Evolutionary conservation across 345 rosid species (phyloP).

Genomic region (Diplotaxis tenuifolia): DNA sequence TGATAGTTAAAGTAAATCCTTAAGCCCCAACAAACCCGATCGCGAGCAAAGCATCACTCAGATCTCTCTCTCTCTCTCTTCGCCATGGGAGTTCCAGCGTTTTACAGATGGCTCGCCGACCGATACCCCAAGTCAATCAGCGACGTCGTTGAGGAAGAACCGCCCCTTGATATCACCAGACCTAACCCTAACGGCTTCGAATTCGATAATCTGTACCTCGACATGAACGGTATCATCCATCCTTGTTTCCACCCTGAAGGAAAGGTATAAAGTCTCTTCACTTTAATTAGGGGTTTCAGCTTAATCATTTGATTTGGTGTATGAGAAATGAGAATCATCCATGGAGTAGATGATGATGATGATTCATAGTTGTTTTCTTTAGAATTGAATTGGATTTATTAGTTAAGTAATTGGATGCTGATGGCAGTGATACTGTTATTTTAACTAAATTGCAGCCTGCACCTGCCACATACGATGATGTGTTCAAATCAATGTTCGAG

Average conservation of each 20-base stretch:
- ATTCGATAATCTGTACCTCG: conserved; percentile 86
- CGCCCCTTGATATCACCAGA: conserved; percentile 53
- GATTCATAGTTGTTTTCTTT: neutral
- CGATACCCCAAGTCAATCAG: conserved; percentile 76
- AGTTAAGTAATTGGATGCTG: neutral
- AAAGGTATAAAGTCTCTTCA: conserved; percentile 46
- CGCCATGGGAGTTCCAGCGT: conserved; percentile 95
- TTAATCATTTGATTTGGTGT: neutral
- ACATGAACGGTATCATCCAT: conserved; percentile 93
- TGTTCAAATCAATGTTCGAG: conserved; percentile 76
- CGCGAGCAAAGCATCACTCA: neutral
- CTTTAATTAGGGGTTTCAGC: neutral
- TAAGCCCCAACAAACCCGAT: neutral
- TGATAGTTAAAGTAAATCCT: neutral
- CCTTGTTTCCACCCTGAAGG: conserved; percentile 99
- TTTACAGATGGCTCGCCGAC: conserved; percentile 94
- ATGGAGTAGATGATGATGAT: neutral
- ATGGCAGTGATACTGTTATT: too few relatives aligned
- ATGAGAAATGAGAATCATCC: neutral
- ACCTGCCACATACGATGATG: conserved; percentile 90
- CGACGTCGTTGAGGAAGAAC: conserved; percentile 83
- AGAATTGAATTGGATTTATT: neutral
- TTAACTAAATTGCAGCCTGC: conserved; percentile 63
- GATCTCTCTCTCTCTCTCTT: conserved; percentile 9
- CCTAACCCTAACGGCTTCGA: conserved; percentile 94